Evolutionary conservation across 768 basidiomycete genomes (phyloP), one percentile per base, ranked within the genome.

Genomic region (Pilatotrama ljubarskyi): DNA sequence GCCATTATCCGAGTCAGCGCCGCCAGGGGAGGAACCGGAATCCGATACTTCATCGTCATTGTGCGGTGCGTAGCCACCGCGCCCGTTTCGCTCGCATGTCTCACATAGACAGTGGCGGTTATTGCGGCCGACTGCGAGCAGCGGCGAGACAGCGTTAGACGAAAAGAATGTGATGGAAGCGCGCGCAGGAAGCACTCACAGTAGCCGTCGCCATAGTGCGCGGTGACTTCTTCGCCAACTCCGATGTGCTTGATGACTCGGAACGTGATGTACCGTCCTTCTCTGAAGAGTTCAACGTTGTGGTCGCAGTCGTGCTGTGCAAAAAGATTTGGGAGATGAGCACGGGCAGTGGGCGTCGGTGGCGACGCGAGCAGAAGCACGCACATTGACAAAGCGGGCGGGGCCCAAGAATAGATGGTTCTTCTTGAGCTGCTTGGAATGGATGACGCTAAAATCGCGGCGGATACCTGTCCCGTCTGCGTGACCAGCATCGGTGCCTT

Each of bases 341-440:
- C 55, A 63, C 58, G 35, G 46, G 48, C 38, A n/a, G 43, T 41
- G 29, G 41, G n/a, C 37, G 15, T 18, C 38, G 36, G 55, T 48
- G 47, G 55, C 38, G 46, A 46, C 53, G n/a, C n/a, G 35, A 24
- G 41, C 36, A 22, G 25, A 51, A 51, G 38, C 47, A 76, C 90
- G 81, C 74, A 93, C 92, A 71, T 94, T 94, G 62, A 94, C 92
- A 76, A 94, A 94, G 70, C 92, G 88, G 75, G 92, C 93, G 51
- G 92, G 93, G 10, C 92, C 92, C 71, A 94, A 78, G 77, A 94
- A 93, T 69, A 94, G 79, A 76, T 93, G 91, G 68, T 92, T 94
- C 75, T 91, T 91, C 79, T 93, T 93, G 83, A 91, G 88, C 73
- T 91, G 90, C 69, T 88, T 90, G 35, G 91, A 93, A 73, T 93